Percentiles rank a stretch among this genome's conserved stretches.
Conservation (phyloP, 306 rosid species). For the Trifolium pratense region DNA sequence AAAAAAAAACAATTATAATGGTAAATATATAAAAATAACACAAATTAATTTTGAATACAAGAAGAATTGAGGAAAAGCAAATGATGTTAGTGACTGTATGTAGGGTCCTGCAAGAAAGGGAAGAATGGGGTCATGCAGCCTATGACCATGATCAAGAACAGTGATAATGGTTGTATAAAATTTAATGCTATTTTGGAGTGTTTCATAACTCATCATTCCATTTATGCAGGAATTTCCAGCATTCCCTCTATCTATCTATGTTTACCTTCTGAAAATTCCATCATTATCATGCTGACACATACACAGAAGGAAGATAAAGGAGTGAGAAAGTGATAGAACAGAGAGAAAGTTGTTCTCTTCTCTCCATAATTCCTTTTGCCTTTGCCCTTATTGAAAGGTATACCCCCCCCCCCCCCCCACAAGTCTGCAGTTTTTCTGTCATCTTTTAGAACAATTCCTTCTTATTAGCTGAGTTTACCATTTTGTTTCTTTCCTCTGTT, state of each 20-base stretch:
- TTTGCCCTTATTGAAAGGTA: slow-evolving; percentile 1
- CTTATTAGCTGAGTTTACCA: slow-evolving; percentile 47
- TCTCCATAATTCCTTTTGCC: slow-evolving; percentile 48
- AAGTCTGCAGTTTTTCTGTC: slow-evolving; percentile 43
- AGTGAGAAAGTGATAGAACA: background rate
- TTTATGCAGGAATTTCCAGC: slow-evolving; percentile 64
- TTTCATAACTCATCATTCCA: slow-evolving; percentile 57
- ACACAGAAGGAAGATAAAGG: background rate
- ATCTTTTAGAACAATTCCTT: slow-evolving; percentile 56
- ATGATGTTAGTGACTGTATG: background rate
- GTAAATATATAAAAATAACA: too few species aligned
- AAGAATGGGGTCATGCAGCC: slow-evolving; percentile 24
- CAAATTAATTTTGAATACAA: too few species aligned
- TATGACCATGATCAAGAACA: slow-evolving; percentile 28
- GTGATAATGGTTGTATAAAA: slow-evolving; percentile 29
- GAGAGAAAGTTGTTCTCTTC: background rate
- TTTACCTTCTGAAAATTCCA: slow-evolving; percentile 44
- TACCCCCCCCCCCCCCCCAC: too few species aligned
- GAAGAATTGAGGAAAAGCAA: background rate
- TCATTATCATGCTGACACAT: slow-evolving; percentile 54
- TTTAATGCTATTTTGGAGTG: slow-evolving; percentile 49
- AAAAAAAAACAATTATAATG: too few species aligned
- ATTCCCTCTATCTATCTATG: slow-evolving; percentile 37
- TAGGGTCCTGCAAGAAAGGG: slow-evolving; percentile 33
- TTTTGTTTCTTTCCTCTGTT: slow-evolving; percentile 40